A percentile compares a stretch with the other conserved stretches of the same genome.
phyloP scores from a whole-genome alignment of 2,329 filamentous ascomycete genomes.

The Beauveria medogensis region DNA sequence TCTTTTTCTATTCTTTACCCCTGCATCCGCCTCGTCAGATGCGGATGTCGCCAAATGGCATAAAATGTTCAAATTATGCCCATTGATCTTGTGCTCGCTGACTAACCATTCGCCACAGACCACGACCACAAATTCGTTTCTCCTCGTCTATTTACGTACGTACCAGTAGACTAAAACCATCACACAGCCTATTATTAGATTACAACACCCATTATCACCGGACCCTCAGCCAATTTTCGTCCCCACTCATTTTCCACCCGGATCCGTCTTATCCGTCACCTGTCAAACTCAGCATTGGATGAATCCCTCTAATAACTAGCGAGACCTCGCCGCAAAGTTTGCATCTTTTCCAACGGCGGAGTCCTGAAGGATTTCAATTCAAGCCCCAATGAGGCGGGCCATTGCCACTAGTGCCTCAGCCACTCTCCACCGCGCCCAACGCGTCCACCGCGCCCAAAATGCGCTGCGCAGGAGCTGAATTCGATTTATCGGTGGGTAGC shows the following conservation, averaged over 20 bases:
- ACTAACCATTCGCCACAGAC: not conserved
- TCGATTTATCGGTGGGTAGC: not conserved
- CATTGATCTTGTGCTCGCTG: not conserved
- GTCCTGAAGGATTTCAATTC: not conserved
- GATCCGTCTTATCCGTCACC: no score
- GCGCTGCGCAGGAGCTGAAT: not conserved
- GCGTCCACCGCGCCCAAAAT: not conserved
- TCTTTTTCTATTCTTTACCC: not conserved
- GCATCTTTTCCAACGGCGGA: not conserved
- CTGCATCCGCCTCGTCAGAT: not conserved
- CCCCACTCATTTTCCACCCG: no score
- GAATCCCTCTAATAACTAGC: no score
- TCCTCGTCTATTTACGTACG: no score
- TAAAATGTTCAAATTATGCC: constrained; percentile 8
- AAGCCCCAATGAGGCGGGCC: not conserved
- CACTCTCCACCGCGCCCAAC: not conserved
- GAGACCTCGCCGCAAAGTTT: not conserved
- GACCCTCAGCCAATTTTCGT: no score
- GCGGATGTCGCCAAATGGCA: not conserved
- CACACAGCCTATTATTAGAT: not conserved
- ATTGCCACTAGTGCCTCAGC: not conserved
- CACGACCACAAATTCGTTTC: no score
- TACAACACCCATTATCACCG: no score
- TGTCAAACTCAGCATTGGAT: no score
- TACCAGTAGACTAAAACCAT: no score